Conservation (phyloP, 2,329 filamentous ascomycete species). For the Fusarium ramigenum region DNA sequence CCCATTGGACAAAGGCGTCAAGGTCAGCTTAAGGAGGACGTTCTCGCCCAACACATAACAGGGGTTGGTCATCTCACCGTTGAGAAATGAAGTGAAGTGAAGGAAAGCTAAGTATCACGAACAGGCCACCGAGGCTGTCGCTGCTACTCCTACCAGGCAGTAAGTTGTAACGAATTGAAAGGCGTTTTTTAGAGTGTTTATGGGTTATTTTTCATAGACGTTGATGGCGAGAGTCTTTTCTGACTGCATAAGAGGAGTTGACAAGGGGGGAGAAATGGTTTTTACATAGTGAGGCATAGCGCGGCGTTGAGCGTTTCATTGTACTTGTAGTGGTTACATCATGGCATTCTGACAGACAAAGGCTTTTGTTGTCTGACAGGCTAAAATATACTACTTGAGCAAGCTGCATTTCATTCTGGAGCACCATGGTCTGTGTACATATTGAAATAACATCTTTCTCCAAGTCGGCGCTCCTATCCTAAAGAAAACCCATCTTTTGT, state of each 20-base stretch:
- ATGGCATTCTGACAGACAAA: conserved; percentile 36
- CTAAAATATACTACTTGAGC: conserved; percentile 26
- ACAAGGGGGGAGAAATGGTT: not conserved
- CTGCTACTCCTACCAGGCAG: conserved; percentile 14
- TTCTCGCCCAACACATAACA: conserved; percentile 67
- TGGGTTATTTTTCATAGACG: conserved; percentile 4
- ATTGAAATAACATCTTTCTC: conserved; percentile 19
- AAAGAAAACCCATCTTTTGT: conserved; percentile 12
- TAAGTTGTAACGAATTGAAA: conserved; percentile 28
- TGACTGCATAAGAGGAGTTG: not conserved
- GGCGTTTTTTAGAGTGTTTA: conserved; percentile 4
- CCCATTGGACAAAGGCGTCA: conserved; percentile 13
- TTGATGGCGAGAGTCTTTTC: not conserved
- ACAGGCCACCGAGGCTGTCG: conserved; percentile 30
- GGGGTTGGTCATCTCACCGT: conserved; percentile 64
- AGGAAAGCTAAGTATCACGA: conserved; percentile 45
- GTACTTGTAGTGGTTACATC: conserved; percentile 30
- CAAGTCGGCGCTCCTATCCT: conserved; percentile 7
- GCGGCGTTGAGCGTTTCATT: conserved; percentile 45
- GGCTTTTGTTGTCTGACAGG: conserved; percentile 26
- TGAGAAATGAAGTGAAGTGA: conserved; percentile 51
- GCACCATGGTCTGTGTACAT: not conserved
- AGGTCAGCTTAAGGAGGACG: conserved; percentile 53
- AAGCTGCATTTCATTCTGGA: not conserved
- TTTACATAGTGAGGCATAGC: conserved; percentile 45